These are phyloP conservation scores for Boletus rex-veris DNA, from an alignment of 768 basidiomycete species.

Conservation along the genomic window DNA sequence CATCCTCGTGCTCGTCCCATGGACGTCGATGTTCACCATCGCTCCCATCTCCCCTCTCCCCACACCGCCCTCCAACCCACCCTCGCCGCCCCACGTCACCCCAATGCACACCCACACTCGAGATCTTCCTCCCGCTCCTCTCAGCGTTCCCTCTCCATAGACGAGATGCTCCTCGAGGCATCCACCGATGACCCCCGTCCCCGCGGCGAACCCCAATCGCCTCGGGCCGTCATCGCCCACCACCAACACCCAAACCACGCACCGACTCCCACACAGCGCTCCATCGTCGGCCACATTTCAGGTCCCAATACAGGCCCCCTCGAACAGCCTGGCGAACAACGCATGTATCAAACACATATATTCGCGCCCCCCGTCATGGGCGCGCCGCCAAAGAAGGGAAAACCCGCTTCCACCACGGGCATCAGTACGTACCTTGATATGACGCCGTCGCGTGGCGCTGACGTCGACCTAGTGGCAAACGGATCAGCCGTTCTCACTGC, in stretches of 20 bases:
- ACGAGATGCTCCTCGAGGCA: slow-evolving; percentile 48
- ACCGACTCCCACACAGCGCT: slow-evolving; percentile 12
- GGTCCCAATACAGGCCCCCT: slow-evolving; percentile 26
- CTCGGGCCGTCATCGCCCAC: slow-evolving; percentile 26
- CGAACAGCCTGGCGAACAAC: slow-evolving; percentile 35
- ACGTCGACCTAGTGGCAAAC: slow-evolving; percentile 14
- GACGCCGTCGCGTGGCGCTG: slow-evolving; percentile 10
- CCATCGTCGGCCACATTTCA: slow-evolving; percentile 19
- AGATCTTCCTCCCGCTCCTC: slow-evolving; percentile 38
- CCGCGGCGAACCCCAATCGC: slow-evolving; percentile 32
- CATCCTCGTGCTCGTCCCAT: slow-evolving; percentile 12
- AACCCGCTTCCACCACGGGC: slow-evolving; percentile 33
- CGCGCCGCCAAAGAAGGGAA: slow-evolving; percentile 65
- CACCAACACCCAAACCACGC: slow-evolving; percentile 32
- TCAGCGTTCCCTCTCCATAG: slow-evolving; percentile 35
- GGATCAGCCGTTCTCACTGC: slow-evolving; percentile 19
- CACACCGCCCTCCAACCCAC: slow-evolving; percentile 10
- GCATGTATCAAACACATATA: slow-evolving; percentile 60
- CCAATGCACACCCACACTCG: slow-evolving; percentile 16
- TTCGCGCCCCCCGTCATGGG: slow-evolving; percentile 74
- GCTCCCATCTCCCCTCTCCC: slow-evolving; percentile 21
- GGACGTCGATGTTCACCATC: slow-evolving; percentile 29
- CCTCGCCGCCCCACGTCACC: slow-evolving; percentile 11
- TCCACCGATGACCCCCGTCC: slow-evolving; percentile 37
- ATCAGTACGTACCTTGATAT: slow-evolving; percentile 20